Conservation (phyloP, 2,329 filamentous ascomycete genomes). For the Ustilaginoidea virens region DNA sequence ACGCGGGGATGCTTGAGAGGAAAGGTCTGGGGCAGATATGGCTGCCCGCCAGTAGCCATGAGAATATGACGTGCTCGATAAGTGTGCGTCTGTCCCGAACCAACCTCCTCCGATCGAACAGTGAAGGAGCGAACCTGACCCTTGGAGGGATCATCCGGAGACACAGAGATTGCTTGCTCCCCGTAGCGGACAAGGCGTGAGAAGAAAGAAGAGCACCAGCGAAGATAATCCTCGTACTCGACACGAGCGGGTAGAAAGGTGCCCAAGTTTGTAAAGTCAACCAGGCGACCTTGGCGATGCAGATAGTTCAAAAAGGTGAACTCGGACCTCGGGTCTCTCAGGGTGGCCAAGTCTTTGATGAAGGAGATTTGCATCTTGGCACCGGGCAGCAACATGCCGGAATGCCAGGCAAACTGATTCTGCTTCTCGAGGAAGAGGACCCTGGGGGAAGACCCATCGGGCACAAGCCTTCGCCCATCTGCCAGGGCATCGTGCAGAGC, state of each 20-base stretch:
- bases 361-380: conserved; percentile 98
- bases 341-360: conserved; percentile 85
- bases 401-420: conserved; percentile 73
- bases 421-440: conserved; percentile 85
- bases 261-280: conserved; percentile 79
- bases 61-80: conserved; percentile 51
- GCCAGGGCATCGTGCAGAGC: conserved; percentile 71
- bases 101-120: conserved; percentile 47
- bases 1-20: conserved; percentile 57
- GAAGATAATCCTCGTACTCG: conserved; percentile 92
- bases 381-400: conserved; percentile 85
- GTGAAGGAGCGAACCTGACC: conserved; percentile 47
- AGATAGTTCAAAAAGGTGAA: conserved; percentile 97
- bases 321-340: conserved; percentile 73
- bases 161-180: conserved; percentile 59
- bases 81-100: conserved; percentile 36
- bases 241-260: conserved; percentile 76
- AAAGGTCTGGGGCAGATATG: conserved; percentile 54
- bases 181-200: conserved; percentile 57
- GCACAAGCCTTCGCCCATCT: conserved; percentile 25
- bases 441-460: conserved; percentile 39
- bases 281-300: conserved; percentile 62
- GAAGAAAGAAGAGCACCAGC: conserved; percentile 80
- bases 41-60: conserved; percentile 42
- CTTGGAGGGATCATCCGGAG: conserved; percentile 30